Evolutionary conservation across 805 yeast species (phyloP), one percentile per base, ranked within the genome.

Genomic region (Pichia rugopelliculosa): DNA sequence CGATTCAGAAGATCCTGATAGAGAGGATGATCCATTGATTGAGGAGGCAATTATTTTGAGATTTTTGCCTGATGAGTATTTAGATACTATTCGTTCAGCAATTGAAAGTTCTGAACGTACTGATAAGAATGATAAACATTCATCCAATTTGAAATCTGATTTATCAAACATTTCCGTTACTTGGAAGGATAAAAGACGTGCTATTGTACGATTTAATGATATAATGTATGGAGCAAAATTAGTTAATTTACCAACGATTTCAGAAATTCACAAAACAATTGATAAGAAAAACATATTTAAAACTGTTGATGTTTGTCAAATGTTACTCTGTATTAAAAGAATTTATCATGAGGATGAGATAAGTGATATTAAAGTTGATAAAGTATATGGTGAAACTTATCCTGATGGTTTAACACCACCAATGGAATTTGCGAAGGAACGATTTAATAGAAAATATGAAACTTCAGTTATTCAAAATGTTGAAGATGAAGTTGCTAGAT

Each of bases 1-100:
- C 64, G 99, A 91, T 60, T 84, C 96, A 3, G 98, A 91, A 58
- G 97, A 95, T 18, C 95, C 96, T 0, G 98, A 91, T 55, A 71
- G 87, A 23, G 99, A 93, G 61, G 96, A 89, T 51, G 97, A 93
- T 59, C 98, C 99, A 1, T 68, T 88, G 51, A 70, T 88, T 9
- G 98, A 93, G 59, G 95, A 87, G 54, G 96, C 93, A 0, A 73
- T 93, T 1, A 72, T 89, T 1, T 63, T 93, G 39, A 73, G 99
- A 46, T 80, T 91, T 68, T 54, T 82, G n/a, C 68, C 71, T 1
- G 73, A 77, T 55, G 87, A 82, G 50, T 83, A 84, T 47, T 65
- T 87, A 34, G 96, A 87, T 48, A 79, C 77, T 51, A 77, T 91
- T 10, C 79, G 84, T 47, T 77, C 79, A 46, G 87, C 93, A 18